Base-by-base conservation (phyloP, 2,329 filamentous ascomycete species). In the Talaromyces sp. region DNA sequence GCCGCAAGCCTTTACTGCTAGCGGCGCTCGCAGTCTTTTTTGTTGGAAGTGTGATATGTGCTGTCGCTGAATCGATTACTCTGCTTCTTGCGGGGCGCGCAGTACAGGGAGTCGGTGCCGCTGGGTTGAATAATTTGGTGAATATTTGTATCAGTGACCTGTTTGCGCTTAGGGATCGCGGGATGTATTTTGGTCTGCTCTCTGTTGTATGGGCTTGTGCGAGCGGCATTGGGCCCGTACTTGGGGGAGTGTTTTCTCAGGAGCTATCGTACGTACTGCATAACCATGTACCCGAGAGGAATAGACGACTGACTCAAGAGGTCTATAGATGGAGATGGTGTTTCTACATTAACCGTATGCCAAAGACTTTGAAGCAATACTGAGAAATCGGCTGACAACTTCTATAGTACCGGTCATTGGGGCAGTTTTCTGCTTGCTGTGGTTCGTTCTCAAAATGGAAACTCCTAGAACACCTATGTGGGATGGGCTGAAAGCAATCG, bases 401-500 rank as follows among this genome's bases (percentile, higher is more conserved):
- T 19, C 39, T 27, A 33, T 44, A 73, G 72, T 86, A 4, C 84
- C 84, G 0, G 70, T 85, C 7, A 82, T 84, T 57, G 83, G 81
- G 9, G 60, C 81, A 2, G 82, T 82, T 0, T 82, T 86, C 65
- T 56, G 82, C 57, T 81, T 85, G 60, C 75, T 84, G 53, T 67
- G 84, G 28, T 77, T 85, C 69, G 82, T 82, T 71, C 75, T 86
- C 33, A 80, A 85, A 63, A 70, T 86, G 57, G 79, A 84, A 64
- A 84, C 80, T 0, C 83, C 84, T 17, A 81, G 76, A 62, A 85
- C 83, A 3, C 81, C 82, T 0, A 69, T 86, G 7, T 65, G 78
- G 54, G 75, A 80, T 51, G 83, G 83, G 4, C 70, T 85, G 33
- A 82, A 82, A 65, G 81, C 83, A 3, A 82, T 86, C 59, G 84